Conservation (phyloP, 2,329 filamentous ascomycete genomes). For the Grosmannia huntii region DNA sequence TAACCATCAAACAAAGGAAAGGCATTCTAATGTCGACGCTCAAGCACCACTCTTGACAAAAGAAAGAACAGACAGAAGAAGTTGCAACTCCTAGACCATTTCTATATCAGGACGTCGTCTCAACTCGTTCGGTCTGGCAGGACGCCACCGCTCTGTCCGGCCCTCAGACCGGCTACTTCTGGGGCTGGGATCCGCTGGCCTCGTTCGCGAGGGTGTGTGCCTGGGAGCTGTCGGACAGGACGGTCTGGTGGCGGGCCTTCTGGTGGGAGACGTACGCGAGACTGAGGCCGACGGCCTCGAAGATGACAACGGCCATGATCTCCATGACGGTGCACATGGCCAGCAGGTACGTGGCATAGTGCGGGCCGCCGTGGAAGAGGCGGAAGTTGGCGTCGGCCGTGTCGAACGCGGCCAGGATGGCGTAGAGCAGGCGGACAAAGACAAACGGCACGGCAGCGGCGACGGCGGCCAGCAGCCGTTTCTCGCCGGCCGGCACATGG, state of each 20-base stretch:
- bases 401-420: conserved; percentile 28
- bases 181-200: neutral
- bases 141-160: neutral
- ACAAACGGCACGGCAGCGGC: conserved; percentile 33
- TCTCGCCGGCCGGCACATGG: conserved; percentile 28
- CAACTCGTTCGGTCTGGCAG: neutral
- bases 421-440: conserved; percentile 35
- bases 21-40: neutral
- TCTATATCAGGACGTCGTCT: neutral
- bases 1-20: neutral
- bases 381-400: conserved; percentile 27
- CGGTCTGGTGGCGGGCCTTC: neutral
- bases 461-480: conserved; percentile 30
- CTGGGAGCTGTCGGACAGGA: neutral
- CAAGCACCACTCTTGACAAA: neutral
- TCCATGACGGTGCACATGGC: conserved; percentile 38
- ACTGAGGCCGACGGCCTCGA: conserved; percentile 26
- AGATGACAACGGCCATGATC: conserved; percentile 30
- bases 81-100: neutral
- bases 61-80: neutral
- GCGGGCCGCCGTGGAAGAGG: conserved; percentile 23
- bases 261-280: conserved; percentile 12
- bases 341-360: conserved; percentile 22
- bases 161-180: neutral
- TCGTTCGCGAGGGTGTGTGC: neutral